A percentile compares a stretch with the other conserved stretches of the same genome.
Conservation (phyloP, 2,329 filamentous ascomycete species). For the Mycocentrospora acerina region DNA sequence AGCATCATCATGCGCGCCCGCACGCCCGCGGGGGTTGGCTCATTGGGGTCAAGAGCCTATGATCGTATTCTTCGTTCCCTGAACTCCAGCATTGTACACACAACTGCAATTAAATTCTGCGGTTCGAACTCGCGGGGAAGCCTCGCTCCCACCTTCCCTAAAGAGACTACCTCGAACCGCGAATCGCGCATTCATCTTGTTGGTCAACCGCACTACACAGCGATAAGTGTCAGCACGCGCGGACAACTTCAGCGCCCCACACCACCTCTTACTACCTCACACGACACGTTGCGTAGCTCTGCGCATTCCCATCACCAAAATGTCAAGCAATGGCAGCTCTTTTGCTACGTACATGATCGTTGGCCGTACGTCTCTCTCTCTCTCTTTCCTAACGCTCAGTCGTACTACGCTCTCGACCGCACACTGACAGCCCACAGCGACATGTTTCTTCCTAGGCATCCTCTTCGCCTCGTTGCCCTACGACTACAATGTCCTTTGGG, state of each 20-base stretch:
- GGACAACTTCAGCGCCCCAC: slow-evolving; percentile 14
- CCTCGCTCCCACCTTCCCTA: slow-evolving; percentile 29
- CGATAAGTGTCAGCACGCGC: slow-evolving; percentile 26
- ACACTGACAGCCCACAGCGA: slow-evolving; percentile 46
- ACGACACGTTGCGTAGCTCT: slow-evolving; percentile 3
- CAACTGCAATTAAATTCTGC: no score
- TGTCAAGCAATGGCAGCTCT: slow-evolving; percentile 49
- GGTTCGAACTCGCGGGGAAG: slow-evolving; percentile 8
- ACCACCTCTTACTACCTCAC: slow-evolving; percentile 10
- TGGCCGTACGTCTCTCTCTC: slow-evolving; percentile 67
- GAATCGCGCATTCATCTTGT: slow-evolving; percentile 13
- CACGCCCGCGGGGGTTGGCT: no score
- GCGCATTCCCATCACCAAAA: slow-evolving; percentile 17
- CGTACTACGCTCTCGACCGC: no score
- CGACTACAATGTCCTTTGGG: slow-evolving; percentile 88
- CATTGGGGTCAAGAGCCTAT: no score
- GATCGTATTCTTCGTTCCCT: no score
- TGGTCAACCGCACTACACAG: slow-evolving; percentile 8
- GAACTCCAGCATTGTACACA: no score
- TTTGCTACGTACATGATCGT: slow-evolving; percentile 98
- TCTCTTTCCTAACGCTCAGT: slow-evolving; percentile 1
- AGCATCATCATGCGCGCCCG: slow-evolving; percentile 2
- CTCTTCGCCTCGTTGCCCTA: slow-evolving; percentile 97
- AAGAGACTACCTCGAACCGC: slow-evolving; percentile 25
- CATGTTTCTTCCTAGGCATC: slow-evolving; percentile 97